Percentiles rank a stretch among this genome's conserved stretches.
phyloP scores from a whole-genome alignment of 805 yeast species.

The Cyberlindnera samutprakarnensis region DNA sequence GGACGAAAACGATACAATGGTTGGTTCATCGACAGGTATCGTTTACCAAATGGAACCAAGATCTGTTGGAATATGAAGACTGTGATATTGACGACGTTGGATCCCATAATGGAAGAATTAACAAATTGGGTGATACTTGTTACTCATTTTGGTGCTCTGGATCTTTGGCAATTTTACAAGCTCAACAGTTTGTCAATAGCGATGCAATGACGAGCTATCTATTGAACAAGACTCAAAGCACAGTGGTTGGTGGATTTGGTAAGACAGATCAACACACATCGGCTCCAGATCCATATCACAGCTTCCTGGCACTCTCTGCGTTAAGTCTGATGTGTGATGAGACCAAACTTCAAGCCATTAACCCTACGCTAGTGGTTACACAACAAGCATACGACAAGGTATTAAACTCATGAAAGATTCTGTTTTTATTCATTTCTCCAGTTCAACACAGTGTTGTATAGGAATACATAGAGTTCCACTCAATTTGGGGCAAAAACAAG shows the following conservation, averaged over 20 bases:
- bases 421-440: too few species aligned
- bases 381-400: constrained; percentile 1
- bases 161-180: constrained; percentile 39
- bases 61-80: constrained; percentile 23
- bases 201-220: constrained; percentile 36
- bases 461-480: too few species aligned
- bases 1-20: constrained; percentile 45
- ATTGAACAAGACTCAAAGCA: constrained; percentile 49
- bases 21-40: constrained; percentile 56
- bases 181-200: constrained; percentile 27
- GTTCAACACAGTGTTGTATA: too few species aligned
- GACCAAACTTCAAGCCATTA: constrained; percentile 3
- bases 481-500: constrained; percentile 19
- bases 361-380: constrained; percentile 10
- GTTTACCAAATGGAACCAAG: constrained; percentile 24
- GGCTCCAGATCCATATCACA: constrained; percentile 66
- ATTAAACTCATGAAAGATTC: too few species aligned
- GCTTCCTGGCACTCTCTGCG: constrained; percentile 53
- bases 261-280: constrained; percentile 58
- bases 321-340: constrained; percentile 22
- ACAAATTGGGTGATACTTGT: constrained; percentile 81
- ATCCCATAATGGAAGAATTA: constrained; percentile 82
- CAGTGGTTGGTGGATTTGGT: constrained; percentile 67
- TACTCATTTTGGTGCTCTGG: constrained; percentile 80
- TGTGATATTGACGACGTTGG: constrained; percentile 52